These are phyloP conservation scores for Effrenium voratum DNA, from an alignment of 73 alveolate species.

Conservation along the genomic window DNA sequence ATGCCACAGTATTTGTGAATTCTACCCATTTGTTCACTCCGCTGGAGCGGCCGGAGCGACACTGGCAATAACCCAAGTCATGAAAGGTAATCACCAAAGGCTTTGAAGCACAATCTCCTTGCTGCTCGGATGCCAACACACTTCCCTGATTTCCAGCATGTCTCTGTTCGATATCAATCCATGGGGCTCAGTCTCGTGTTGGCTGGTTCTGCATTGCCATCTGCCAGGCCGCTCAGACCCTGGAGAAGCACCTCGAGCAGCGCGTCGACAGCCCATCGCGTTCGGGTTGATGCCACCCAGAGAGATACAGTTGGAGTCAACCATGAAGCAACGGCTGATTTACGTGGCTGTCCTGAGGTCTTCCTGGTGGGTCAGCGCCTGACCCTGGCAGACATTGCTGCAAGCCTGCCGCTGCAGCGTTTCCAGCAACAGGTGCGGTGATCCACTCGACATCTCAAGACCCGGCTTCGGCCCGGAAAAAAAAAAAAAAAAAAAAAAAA, in stretches of 20 bases:
- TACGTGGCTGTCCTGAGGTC: not conserved
- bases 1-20: no score
- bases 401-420: constrained; percentile 19
- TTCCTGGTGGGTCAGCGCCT: constrained; percentile 75
- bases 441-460: not conserved
- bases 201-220: no score
- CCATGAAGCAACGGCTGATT: not conserved
- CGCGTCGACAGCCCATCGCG: not conserved
- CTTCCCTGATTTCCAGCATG: not conserved
- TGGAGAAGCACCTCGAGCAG: constrained; percentile 73
- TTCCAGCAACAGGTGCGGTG: constrained; percentile 11
- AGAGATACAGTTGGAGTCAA: not conserved
- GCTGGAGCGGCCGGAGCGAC: no score
- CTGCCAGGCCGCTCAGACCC: constrained; percentile 2
- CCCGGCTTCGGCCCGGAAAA: not conserved
- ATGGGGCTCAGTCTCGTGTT: not conserved
- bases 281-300: not conserved
- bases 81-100: not conserved
- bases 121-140: not conserved
- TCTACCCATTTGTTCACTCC: no score
- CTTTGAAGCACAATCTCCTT: not conserved
- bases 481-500: no score
- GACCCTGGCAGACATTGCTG: constrained; percentile 57
- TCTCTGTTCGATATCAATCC: not conserved
- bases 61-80: no score